A percentile compares a stretch with the other conserved stretches of the same genome.
Conservation (phyloP, 208 protist species). For the Crithidia bombi region DNA sequence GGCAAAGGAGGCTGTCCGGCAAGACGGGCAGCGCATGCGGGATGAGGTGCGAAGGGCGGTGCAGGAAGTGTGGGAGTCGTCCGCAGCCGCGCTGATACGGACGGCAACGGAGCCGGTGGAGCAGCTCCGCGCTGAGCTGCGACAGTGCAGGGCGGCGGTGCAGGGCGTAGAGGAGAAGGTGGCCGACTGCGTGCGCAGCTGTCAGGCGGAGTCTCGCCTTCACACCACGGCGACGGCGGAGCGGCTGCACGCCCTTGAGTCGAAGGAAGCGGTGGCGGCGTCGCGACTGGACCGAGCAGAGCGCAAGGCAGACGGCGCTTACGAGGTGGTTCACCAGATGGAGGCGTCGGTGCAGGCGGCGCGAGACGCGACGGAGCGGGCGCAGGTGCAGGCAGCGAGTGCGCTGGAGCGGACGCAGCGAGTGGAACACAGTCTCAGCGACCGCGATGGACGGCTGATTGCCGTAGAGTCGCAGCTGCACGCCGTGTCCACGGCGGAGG, state of each 20-base stretch:
- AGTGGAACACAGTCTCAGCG: constrained; percentile 60
- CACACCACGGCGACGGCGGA: constrained; percentile 53
- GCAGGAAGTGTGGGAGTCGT: constrained; percentile 56
- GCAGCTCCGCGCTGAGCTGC: constrained; percentile 40
- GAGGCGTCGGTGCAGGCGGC: constrained; percentile 43
- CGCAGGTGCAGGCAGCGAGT: constrained; percentile 36
- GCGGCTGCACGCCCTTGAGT: constrained; percentile 74
- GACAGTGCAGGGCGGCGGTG: constrained; percentile 37
- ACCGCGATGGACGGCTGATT: constrained; percentile 65
- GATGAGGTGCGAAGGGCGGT: constrained; percentile 46
- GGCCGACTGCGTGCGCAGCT: constrained; percentile 48
- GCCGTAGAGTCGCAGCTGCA: constrained; percentile 68
- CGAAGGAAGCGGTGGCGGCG: constrained; percentile 44
- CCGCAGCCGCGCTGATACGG: constrained; percentile 45
- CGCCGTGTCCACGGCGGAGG: constrained; percentile 53
- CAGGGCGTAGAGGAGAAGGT: constrained; percentile 53
- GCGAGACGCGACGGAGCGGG: constrained; percentile 47
- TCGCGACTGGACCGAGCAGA: constrained; percentile 74
- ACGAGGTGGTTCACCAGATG: constrained; percentile 45
- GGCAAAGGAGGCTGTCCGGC: constrained; percentile 39
- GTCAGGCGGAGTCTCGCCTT: constrained; percentile 59
- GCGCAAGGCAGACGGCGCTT: constrained; percentile 65
- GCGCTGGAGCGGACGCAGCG: constrained; percentile 55
- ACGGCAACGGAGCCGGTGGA: constrained; percentile 53
- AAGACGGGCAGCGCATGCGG: constrained; percentile 37